These are phyloP conservation scores for Sequoiadendron giganteum DNA, from an alignment of 75 land plant species.

Conservation along the genomic window DNA sequence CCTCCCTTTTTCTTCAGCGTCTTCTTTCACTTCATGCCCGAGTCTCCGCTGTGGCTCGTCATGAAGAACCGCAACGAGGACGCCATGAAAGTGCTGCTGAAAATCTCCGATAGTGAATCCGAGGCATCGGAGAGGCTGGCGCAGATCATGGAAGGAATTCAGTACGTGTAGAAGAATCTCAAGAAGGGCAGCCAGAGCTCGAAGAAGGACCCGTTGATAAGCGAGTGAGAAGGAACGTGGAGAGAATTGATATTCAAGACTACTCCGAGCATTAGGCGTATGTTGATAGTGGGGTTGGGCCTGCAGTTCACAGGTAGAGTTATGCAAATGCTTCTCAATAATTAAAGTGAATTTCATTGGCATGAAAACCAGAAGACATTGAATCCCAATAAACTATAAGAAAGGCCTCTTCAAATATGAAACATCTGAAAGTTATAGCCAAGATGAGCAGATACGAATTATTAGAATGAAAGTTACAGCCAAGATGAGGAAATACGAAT, in stretches of 20 bases:
- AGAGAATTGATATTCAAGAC: conserved; percentile 54
- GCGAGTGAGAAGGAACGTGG: conserved; percentile 21
- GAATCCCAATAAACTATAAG: too few species aligned
- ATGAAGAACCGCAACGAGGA: too few species aligned
- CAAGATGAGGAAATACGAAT: too few species aligned
- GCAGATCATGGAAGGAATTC: neutral
- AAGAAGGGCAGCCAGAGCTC: neutral
- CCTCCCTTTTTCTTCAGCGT: neutral
- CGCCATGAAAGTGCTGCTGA: neutral
- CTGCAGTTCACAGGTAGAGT: too few species aligned
- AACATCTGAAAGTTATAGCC: too few species aligned
- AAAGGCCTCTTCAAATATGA: too few species aligned
- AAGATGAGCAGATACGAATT: too few species aligned
- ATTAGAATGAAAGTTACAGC: too few species aligned
- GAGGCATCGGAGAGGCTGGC: neutral
- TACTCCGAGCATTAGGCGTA: conserved; percentile 49
- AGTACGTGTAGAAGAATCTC: neutral
- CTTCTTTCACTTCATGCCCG: conserved; percentile 54
- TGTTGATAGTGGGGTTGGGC: conserved; percentile 56
- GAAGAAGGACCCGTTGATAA: neutral
- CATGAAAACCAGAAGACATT: too few species aligned
- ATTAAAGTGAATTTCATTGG: too few species aligned
- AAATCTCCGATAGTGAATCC: neutral
- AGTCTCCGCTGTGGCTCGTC: conserved; percentile 59
- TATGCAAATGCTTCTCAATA: too few species aligned